These are phyloP conservation scores for Sergeia podlipaevii DNA, from an alignment of 208 protist genomes.

Conservation along the genomic window DNA sequence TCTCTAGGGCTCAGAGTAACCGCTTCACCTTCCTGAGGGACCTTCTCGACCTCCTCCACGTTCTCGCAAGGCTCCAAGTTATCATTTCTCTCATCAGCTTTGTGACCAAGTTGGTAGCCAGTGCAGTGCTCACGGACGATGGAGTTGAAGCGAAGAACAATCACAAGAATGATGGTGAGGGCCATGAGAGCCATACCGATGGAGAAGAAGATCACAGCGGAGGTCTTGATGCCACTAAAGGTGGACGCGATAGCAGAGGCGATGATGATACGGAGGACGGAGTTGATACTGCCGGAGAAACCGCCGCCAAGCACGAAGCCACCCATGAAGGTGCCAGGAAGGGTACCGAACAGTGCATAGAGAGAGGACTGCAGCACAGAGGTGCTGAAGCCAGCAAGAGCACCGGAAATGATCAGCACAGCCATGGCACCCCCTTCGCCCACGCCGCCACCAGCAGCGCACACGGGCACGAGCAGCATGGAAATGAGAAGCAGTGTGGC, in stretches of 20 bases:
- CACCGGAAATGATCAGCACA: conserved; percentile 24
- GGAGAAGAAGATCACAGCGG: conserved; percentile 35
- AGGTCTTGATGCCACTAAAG: conserved; percentile 37
- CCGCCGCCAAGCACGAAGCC: conserved; percentile 35
- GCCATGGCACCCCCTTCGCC: conserved; percentile 22
- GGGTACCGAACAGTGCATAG: conserved; percentile 28
- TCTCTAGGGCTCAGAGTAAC: too few species aligned
- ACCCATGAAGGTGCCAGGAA: conserved; percentile 32
- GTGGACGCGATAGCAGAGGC: conserved; percentile 19
- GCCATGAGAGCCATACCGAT: conserved; percentile 36
- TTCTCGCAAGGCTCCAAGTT: too few species aligned
- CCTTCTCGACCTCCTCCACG: conserved; percentile 10
- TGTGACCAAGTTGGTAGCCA: conserved; percentile 16
- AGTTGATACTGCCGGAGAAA: conserved; percentile 38
- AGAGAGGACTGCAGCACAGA: conserved; percentile 23
- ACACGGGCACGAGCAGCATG: conserved; percentile 30
- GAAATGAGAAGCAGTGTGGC: conserved; percentile 17
- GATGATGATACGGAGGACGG: conserved; percentile 41
- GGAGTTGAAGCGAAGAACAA: conserved; percentile 22
- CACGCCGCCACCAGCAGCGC: conserved; percentile 22
- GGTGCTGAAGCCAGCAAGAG: conserved; percentile 23
- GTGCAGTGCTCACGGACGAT: conserved; percentile 20
- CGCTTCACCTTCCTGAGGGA: conserved; percentile 8
- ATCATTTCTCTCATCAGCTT: too few species aligned
- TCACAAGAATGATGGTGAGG: conserved; percentile 18